These are phyloP conservation scores for Quercus tomentella DNA, from an alignment of 331 rosid genomes.

Conservation along the genomic window DNA sequence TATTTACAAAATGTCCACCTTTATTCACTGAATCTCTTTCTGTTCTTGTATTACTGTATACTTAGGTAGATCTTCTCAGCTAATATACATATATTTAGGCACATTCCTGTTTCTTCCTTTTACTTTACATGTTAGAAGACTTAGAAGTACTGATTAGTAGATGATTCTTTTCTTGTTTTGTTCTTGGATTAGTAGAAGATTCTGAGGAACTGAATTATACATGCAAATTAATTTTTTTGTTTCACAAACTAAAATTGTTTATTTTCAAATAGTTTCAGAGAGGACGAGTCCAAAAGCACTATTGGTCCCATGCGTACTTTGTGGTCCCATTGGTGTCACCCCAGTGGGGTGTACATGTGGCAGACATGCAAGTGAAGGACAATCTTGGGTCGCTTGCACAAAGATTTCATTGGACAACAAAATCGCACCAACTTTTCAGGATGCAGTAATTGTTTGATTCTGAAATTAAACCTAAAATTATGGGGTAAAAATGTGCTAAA, in stretches of 20 bases:
- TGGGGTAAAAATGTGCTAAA: too few species aligned
- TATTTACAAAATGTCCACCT: too few species aligned
- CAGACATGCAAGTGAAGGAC: slow-evolving; percentile 54
- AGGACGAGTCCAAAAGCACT: not conserved
- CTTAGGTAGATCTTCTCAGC: not conserved
- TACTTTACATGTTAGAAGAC: not conserved
- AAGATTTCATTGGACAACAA: slow-evolving; percentile 25
- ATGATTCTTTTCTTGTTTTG: not conserved
- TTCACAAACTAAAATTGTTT: too few species aligned
- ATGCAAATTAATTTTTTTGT: not conserved
- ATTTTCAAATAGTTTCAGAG: not conserved
- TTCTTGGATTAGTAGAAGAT: not conserved
- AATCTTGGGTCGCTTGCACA: slow-evolving; percentile 23
- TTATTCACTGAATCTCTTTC: too few species aligned
- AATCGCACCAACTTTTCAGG: slow-evolving; percentile 22
- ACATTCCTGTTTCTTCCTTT: not conserved
- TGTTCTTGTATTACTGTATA: too few species aligned
- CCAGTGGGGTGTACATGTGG: slow-evolving; percentile 33
- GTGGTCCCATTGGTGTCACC: slow-evolving; percentile 33
- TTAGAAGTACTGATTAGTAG: too few species aligned
- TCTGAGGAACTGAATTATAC: not conserved
- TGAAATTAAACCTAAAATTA: not conserved
- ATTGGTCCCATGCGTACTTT: slow-evolving; percentile 30
- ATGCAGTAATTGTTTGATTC: not conserved
- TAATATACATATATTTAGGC: not conserved